Percentiles rank a stretch among this genome's conserved stretches.
Conservation (phyloP, 2,329 filamentous ascomycete genomes). For the Biscogniauxia sp. region DNA sequence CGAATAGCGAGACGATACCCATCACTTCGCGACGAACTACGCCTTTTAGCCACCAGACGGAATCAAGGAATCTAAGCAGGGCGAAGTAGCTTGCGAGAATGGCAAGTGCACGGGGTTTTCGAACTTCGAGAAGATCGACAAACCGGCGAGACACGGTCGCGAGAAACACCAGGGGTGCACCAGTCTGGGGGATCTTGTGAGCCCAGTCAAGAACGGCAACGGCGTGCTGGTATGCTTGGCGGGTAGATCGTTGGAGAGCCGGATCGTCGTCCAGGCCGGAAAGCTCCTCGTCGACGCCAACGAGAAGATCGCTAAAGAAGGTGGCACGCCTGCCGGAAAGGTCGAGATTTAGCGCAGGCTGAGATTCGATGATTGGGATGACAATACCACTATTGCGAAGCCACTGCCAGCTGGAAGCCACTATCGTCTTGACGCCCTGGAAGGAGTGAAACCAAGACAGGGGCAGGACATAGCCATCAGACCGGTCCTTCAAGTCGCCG, state of each 20-base stretch:
- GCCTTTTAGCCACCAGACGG: conserved; percentile 68
- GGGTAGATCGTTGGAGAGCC: conserved; percentile 32
- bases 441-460: conserved; percentile 66
- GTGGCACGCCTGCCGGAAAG: conserved; percentile 51
- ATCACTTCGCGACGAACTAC: conserved; percentile 65
- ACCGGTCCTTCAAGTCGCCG: conserved; percentile 37
- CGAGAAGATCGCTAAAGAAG: conserved; percentile 61
- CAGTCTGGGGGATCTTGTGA: conserved; percentile 57
- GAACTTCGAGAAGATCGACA: conserved; percentile 57
- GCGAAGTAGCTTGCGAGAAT: conserved; percentile 68
- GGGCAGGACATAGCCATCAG: conserved; percentile 54
- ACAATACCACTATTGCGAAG: conserved; percentile 57
- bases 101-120: conserved; percentile 59
- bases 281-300: conserved; percentile 57
- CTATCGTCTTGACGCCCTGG: conserved; percentile 64
- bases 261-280: conserved; percentile 28
- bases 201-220: conserved; percentile 67
- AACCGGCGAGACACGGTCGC: conserved; percentile 62
- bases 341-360: conserved; percentile 60
- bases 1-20: conserved; percentile 59
- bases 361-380: conserved; percentile 61
- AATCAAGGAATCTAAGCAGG: conserved; percentile 59
- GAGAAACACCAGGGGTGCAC: conserved; percentile 60
- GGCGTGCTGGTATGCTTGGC: conserved; percentile 60
- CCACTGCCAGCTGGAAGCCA: conserved; percentile 63